A percentile compares a stretch with the other conserved stretches of the same genome.
phyloP scores from a whole-genome alignment of 176 grass and related monocot genomes.

The Melocanna baccifera region DNA sequence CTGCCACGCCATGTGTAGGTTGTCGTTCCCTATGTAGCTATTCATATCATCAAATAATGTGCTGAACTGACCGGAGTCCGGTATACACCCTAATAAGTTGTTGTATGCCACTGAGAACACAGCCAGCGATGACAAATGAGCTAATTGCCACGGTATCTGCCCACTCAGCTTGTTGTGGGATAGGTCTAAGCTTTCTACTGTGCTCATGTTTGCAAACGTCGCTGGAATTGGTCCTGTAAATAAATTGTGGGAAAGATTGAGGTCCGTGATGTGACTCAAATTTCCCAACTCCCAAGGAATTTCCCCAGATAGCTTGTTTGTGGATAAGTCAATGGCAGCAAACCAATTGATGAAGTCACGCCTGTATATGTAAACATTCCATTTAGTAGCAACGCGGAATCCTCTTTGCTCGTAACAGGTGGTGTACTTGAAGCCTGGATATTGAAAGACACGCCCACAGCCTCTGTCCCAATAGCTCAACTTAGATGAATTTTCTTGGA shows the following conservation, averaged over 20 bases:
- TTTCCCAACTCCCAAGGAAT: conserved; percentile 29
- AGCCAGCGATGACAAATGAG: background rate
- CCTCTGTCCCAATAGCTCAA: too few relatives aligned
- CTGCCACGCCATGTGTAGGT: too few relatives aligned
- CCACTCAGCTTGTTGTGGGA: background rate
- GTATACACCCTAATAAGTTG: conserved; percentile 38
- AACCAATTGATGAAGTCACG: too few relatives aligned
- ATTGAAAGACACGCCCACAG: too few relatives aligned
- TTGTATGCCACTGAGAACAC: conserved; percentile 33
- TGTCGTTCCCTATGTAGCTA: too few relatives aligned
- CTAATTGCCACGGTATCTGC: background rate
- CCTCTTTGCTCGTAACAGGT: too few relatives aligned
- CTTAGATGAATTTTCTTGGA: too few relatives aligned
- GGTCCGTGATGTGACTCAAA: background rate
- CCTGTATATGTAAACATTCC: too few relatives aligned
- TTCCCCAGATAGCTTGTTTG: conserved; percentile 1
- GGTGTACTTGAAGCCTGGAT: too few relatives aligned
- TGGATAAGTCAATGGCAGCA: too few relatives aligned
- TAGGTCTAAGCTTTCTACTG: background rate
- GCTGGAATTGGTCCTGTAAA: conserved; percentile 15
- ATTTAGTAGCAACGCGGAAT: too few relatives aligned
- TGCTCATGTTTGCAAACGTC: too few relatives aligned
- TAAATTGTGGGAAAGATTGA: conserved; percentile 29
- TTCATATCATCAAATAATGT: background rate
- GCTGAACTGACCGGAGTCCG: background rate